Evolutionary conservation across 345 rosid species (phyloP), one percentile per base, ranked within the genome.

Genomic region (Acer saccharum): DNA sequence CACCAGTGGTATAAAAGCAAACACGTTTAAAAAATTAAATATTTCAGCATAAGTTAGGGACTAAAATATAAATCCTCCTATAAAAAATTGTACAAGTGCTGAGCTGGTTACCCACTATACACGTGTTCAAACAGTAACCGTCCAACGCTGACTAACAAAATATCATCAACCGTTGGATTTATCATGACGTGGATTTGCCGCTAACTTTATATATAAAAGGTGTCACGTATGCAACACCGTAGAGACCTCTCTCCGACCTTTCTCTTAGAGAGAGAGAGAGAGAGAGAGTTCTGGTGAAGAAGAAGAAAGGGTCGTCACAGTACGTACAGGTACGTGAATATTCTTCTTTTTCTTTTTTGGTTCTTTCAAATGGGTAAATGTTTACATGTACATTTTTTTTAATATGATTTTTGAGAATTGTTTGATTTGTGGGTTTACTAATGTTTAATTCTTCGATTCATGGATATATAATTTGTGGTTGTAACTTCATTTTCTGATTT

Each of bases 101-200:
- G 58, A 41, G 68, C 23, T 73, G 68, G 65, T 60, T 41, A 21
- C 25, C 27, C 5, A 20, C 11, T 11, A 25, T 17, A 25, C 68
- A 73, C 76, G 76, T 73, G 25, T 25, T 18, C 3, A 63, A 12
- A 9, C 4, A 25, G 0, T 52, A 63, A 4, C 14, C 61, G 9
- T 17, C 4, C 23, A 43, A 18, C 16, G 2, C 69, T 0, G 12
- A 44, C 20, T 11, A 58, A 32, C 17, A 16, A 48, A 73, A 43
- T 46, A 23, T 43, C 54, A 73, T 1, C 8, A 60, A 74, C 69
- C 60, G 23, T 74, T 27, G 46, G 77, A 74, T 62, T 55, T 41
- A 54, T 39, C 21, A 18, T 29, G 64, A 71, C 74, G 23, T 74
- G 14, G 27, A 17, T 11, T 25, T 46, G 6, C 68, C 21, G 10